These are phyloP conservation scores for Rhynchosporium graminicola DNA, from an alignment of 2,329 filamentous ascomycete genomes.

Conservation along the genomic window DNA sequence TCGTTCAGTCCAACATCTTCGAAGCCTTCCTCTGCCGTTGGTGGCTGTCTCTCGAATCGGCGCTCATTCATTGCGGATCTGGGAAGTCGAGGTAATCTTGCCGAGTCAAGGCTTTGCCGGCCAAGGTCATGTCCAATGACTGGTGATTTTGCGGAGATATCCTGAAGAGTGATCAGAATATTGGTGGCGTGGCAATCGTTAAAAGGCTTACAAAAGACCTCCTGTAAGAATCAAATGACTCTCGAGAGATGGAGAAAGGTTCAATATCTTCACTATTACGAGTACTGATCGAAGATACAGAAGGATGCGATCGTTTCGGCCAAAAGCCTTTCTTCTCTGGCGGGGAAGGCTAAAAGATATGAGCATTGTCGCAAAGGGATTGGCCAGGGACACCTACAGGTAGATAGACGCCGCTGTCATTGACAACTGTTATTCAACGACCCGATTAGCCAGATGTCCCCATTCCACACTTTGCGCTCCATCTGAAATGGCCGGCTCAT, in stretches of 20 bases:
- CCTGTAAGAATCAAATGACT: slow-evolving; percentile 96
- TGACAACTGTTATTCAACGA: slow-evolving; percentile 68
- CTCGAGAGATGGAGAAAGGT: slow-evolving; percentile 90
- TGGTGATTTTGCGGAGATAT: slow-evolving; percentile 86
- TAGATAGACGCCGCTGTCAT: slow-evolving; percentile 92
- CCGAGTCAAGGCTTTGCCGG: slow-evolving; percentile 80
- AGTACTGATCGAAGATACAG: slow-evolving; percentile 56
- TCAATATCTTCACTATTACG: slow-evolving; percentile 77
- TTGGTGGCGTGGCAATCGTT: neutral
- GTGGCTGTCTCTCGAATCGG: slow-evolving; percentile 58
- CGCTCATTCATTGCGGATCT: slow-evolving; percentile 60
- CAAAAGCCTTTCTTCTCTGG: slow-evolving; percentile 82
- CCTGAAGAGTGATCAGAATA: slow-evolving; percentile 53
- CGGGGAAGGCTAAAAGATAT: slow-evolving; percentile 70
- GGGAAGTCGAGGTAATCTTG: slow-evolving; percentile 62
- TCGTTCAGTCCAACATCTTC: slow-evolving; percentile 89
- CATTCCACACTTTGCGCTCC: neutral
- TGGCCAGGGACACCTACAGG: slow-evolving; percentile 60
- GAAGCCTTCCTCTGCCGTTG: slow-evolving; percentile 78
- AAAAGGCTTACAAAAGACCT: slow-evolving; percentile 78
- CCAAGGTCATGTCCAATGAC: slow-evolving; percentile 62
- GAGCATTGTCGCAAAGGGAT: slow-evolving; percentile 33
- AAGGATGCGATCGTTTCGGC: slow-evolving; percentile 54
- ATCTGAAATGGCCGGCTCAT: slow-evolving; percentile 42
- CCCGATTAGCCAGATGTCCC: slow-evolving; percentile 16